Base-by-base conservation (phyloP, 2,329 filamentous ascomycete genomes). In the Colletotrichum magnum region DNA sequence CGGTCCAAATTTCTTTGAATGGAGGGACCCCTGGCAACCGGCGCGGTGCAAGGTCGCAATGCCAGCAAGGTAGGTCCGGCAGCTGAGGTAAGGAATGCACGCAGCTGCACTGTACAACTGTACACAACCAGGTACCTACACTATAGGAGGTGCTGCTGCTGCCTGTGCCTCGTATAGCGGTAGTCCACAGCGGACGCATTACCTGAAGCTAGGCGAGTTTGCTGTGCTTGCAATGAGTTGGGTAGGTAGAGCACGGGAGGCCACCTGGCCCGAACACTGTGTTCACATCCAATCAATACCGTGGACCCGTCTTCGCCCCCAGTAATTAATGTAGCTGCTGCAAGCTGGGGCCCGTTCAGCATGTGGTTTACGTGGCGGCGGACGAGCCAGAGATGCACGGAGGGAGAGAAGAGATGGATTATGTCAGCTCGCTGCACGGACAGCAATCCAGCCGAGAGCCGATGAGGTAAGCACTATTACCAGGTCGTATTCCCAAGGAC, bases 1-100 rank as follows among this genome's bases (percentile, higher is more conserved):
- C 66, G 66, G 66, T 58, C 69, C 61, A 67, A 70, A 71, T 71
- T 71, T 71, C 60, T 67, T 69, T 58, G 61, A 45, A 61, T 66
- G 60, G 53, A 59, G 45, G 66, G 65, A 52, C 62, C 66, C 61
- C 67, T 65, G 67, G 53, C 66, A 21, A 24, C n/a, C 45, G 54
- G 26, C 32, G 43, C 26, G n/a, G 18, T 3, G 47, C 18, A 50
- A n/a, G 10, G n/a, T 24, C 6, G 47, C 18, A 50, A 3, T 26
- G 13, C 7, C 45, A 47, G 18, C 18, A 16, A 47, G 16, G 45
- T 16, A 47, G 18, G 32, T 36, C 5, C 32, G 32, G 32, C 32
- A 36, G 32, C 32, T 47, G 18, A 47, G 45, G 45, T 18, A 47
- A 47, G 45, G 45, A 7, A 47, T 4, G 43, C 12, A n/a, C 12